A percentile compares a stretch with the other conserved stretches of the same genome.
Evolutionary conservation across 345 rosid genomes (phyloP).

Genomic region (Adansonia digitata): DNA sequence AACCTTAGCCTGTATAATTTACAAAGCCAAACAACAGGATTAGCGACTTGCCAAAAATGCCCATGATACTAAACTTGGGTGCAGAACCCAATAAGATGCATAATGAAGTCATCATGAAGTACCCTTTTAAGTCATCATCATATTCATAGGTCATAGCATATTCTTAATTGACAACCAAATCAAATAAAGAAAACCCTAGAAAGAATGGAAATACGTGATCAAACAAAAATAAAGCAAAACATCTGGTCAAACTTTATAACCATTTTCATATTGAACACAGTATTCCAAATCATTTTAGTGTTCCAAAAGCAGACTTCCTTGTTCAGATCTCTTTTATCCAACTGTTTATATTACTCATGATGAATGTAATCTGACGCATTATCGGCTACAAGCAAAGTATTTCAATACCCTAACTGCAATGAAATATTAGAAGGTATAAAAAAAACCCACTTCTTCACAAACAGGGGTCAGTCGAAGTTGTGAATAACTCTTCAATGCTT

Average conservation of each 20-base stretch:
- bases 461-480: conserved; percentile 94
- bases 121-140: background rate
- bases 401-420: background rate
- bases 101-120: background rate
- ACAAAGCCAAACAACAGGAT: conserved; percentile 1
- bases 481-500: conserved; percentile 77
- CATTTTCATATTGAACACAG: background rate
- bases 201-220: background rate
- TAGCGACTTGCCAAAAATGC: background rate
- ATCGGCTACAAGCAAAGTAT: background rate
- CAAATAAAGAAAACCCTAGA: background rate
- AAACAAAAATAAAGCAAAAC: background rate
- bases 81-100: background rate
- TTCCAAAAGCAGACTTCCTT: background rate
- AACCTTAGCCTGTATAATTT: conserved; percentile 54
- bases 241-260: background rate
- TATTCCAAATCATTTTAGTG: background rate
- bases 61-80: background rate
- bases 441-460: conserved; percentile 76
- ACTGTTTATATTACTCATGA: background rate
- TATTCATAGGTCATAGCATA: background rate
- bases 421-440: background rate
- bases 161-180: background rate
- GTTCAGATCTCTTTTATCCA: background rate
- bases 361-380: background rate